Conservation (phyloP, 2,329 filamentous ascomycete species). For the Davidsoniella eucalypti region DNA sequence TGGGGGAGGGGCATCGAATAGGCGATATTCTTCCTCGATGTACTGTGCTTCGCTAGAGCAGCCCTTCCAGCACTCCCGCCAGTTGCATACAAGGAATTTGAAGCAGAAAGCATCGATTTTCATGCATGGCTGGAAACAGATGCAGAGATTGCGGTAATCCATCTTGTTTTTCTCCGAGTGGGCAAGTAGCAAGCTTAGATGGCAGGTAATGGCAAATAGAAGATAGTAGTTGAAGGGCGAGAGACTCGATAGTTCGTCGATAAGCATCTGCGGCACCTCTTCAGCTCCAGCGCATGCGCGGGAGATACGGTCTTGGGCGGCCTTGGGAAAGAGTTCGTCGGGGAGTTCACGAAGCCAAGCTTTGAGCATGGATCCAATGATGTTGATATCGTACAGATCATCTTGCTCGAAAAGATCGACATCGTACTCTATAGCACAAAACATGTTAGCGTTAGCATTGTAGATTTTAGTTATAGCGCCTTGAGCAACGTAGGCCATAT, state of each 20-base stretch:
- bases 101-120: constrained; percentile 93
- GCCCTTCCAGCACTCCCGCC: constrained; percentile 93
- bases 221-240: constrained; percentile 96
- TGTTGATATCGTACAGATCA: constrained; percentile 90
- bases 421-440: constrained; percentile 48
- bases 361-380: constrained; percentile 90
- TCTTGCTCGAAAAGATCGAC: constrained; percentile 79
- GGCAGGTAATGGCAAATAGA: constrained; percentile 91
- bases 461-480: not conserved
- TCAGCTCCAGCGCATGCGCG: constrained; percentile 65
- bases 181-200: constrained; percentile 77
- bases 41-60: constrained; percentile 79
- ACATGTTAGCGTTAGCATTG: not conserved
- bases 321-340: constrained; percentile 81
- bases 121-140: constrained; percentile 94
- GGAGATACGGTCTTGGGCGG: constrained; percentile 62
- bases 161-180: constrained; percentile 96
- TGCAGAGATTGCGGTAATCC: constrained; percentile 89
- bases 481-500: not conserved
- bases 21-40: constrained; percentile 50
- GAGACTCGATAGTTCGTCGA: constrained; percentile 85
- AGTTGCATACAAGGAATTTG: constrained; percentile 86
- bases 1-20: constrained; percentile 42
- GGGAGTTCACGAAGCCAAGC: constrained; percentile 91
- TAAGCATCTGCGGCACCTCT: constrained; percentile 66